A percentile compares a stretch with the other conserved stretches of the same genome.
These are phyloP conservation scores for Neurospora sp. DNA, from an alignment of 495 filamentous ascomycete species.

Conservation along the genomic window DNA sequence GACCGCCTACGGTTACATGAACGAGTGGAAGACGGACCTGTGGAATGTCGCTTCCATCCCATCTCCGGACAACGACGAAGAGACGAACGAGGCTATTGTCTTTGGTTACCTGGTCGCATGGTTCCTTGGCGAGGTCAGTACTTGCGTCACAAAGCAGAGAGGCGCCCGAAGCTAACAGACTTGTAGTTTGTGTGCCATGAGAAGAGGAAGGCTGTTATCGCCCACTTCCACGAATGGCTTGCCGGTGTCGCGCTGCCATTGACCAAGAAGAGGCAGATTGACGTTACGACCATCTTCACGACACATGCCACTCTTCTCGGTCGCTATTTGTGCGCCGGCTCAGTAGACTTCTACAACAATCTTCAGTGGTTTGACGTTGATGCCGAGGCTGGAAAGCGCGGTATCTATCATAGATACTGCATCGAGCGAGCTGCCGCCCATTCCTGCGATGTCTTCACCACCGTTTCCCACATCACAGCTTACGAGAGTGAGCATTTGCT, in stretches of 20 bases:
- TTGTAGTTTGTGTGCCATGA: slow-evolving; percentile 88
- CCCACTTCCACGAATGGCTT: slow-evolving; percentile 98
- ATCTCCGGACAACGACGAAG: slow-evolving; percentile 77
- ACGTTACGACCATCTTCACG: slow-evolving; percentile 97
- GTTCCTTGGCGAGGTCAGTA: slow-evolving; percentile 89
- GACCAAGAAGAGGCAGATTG: slow-evolving; percentile 85
- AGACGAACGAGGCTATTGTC: slow-evolving; percentile 95
- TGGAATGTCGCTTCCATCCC: slow-evolving; percentile 93
- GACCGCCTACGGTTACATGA: slow-evolving; percentile 79
- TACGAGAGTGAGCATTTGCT: slow-evolving; percentile 96
- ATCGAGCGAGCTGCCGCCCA: slow-evolving; percentile 92
- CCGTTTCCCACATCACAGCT: slow-evolving; percentile 95
- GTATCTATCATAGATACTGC: slow-evolving; percentile 98
- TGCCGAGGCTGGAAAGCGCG: slow-evolving; percentile 91
- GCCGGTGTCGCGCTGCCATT: slow-evolving; percentile 92
- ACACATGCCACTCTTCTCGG: slow-evolving; percentile 93
- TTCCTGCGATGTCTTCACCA: slow-evolving; percentile 92
- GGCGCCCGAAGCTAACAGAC: slow-evolving; percentile 4
- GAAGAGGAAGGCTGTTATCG: slow-evolving; percentile 79
- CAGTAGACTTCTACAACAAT: slow-evolving; percentile 99
- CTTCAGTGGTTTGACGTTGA: slow-evolving; percentile 96
- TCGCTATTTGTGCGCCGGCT: slow-evolving; percentile 92
- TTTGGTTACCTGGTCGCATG: slow-evolving; percentile 96
- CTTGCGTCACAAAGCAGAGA: not conserved
- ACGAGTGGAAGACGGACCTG: slow-evolving; percentile 95